phyloP scores from a whole-genome alignment of 352 stramenopile genomes.

The Pythium scleroteichum region DNA sequence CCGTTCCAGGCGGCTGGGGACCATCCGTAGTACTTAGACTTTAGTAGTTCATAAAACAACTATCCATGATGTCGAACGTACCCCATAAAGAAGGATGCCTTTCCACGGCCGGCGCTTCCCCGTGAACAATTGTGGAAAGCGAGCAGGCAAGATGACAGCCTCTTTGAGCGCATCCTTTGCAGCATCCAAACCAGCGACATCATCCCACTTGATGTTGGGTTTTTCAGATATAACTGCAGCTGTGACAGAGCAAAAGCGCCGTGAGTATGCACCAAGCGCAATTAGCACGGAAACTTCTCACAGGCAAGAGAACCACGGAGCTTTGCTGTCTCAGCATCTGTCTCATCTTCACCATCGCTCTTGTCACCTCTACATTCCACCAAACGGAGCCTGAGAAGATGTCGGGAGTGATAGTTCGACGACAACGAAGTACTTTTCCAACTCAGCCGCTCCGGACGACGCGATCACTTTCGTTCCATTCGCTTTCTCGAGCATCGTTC shows the following conservation, averaged over 20 bases:
- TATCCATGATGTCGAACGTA: slow-evolving; percentile 64
- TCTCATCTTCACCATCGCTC: slow-evolving; percentile 84
- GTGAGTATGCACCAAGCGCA: too few relatives aligned
- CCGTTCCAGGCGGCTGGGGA: slow-evolving; percentile 84
- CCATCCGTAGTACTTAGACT: too few relatives aligned
- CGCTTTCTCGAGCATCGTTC: slow-evolving; percentile 74
- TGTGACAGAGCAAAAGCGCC: too few relatives aligned
- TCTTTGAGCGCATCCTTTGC: slow-evolving; percentile 99
- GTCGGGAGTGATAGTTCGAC: background rate
- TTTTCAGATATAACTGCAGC: slow-evolving; percentile 87
- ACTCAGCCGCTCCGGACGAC: slow-evolving; percentile 51
- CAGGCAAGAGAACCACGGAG: slow-evolving; percentile 93
- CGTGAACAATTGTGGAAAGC: slow-evolving; percentile 98
- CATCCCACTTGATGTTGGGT: slow-evolving; percentile 96
- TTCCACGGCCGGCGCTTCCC: slow-evolving; percentile 91
- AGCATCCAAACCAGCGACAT: slow-evolving; percentile 96
- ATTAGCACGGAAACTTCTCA: slow-evolving; percentile 4
- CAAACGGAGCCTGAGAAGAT: background rate
- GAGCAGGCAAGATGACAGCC: slow-evolving; percentile 95
- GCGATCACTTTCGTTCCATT: slow-evolving; percentile 57
- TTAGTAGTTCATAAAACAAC: too few relatives aligned
- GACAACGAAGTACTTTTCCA: slow-evolving; percentile 63
- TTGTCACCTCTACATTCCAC: slow-evolving; percentile 58
- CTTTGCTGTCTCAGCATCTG: slow-evolving; percentile 95
- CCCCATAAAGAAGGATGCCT: slow-evolving; percentile 98